phyloP scores from a whole-genome alignment of 192 early-diverging fungal genomes.

The Funneliformis mosseae region DNA sequence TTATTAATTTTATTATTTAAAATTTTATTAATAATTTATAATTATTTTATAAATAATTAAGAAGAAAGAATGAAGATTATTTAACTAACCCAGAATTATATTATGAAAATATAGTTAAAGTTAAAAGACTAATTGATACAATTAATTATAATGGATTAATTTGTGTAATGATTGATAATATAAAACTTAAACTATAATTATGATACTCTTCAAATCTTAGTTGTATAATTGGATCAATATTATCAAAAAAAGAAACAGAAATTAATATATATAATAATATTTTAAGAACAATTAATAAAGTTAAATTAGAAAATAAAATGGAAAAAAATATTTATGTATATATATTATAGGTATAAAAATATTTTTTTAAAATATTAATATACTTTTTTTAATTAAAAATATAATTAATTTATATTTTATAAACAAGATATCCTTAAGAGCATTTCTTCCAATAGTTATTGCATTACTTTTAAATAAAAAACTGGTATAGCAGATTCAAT shows the following conservation, averaged over 20 bases:
- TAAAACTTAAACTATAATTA: constrained; percentile 37
- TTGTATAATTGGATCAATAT: constrained; percentile 24
- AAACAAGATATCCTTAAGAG: too few species aligned
- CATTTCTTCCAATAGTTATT: too few species aligned
- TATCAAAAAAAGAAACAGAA: neutral
- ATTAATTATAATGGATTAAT: constrained; percentile 39
- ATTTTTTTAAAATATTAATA: too few species aligned
- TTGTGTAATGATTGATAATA: constrained; percentile 36
- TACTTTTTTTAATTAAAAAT: too few species aligned
- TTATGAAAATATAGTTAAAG: constrained; percentile 38
- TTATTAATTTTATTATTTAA: too few species aligned
- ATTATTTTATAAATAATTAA: neutral
- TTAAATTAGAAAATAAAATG: constrained; percentile 69
- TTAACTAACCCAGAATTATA: constrained; percentile 39
- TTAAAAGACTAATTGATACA: constrained; percentile 32
- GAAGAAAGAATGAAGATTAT: constrained; percentile 5
- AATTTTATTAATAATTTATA: too few species aligned
- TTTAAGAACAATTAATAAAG: neutral
- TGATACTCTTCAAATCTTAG: constrained; percentile 72
- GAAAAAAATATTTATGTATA: too few species aligned
- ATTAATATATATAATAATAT: neutral
- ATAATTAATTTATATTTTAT: too few species aligned
- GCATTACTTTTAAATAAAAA: too few species aligned
- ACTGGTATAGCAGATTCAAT: too few species aligned
- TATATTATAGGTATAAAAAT: too few species aligned